A percentile compares a stretch with the other conserved stretches of the same genome.
These are phyloP conservation scores for Xylariaceae sp. DNA, from an alignment of 2,329 filamentous ascomycete species.

Conservation along the genomic window DNA sequence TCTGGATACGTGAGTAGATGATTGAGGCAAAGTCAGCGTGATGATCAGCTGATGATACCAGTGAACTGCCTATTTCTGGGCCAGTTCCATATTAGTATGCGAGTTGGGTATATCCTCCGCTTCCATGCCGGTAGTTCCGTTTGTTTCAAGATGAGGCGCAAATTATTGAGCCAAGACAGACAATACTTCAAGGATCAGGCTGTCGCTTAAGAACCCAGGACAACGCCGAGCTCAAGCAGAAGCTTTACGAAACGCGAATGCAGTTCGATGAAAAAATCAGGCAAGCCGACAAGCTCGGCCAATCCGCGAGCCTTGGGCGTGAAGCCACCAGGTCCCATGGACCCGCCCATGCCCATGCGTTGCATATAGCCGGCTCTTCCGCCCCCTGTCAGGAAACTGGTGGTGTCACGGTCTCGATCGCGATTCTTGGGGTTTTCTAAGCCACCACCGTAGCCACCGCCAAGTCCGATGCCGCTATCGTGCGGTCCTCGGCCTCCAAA, in stretches of 20 bases:
- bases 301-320: constrained; percentile 55
- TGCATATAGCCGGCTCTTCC: constrained; percentile 49
- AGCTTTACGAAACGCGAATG: constrained; percentile 60
- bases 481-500: constrained; percentile 34
- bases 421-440: constrained; percentile 21
- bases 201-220: constrained; percentile 43
- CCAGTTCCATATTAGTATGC: not conserved
- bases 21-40: not conserved
- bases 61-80: not conserved
- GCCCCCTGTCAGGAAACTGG: constrained; percentile 53
- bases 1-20: not conserved
- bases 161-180: not conserved
- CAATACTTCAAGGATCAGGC: not conserved
- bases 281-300: constrained; percentile 60
- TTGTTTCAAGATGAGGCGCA: not conserved
- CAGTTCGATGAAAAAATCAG: constrained; percentile 64
- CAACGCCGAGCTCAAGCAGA: constrained; percentile 53
- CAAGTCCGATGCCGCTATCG: constrained; percentile 29
- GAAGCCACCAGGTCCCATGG: constrained; percentile 48
- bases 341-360: constrained; percentile 55
- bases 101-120: constrained; percentile 13
- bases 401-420: constrained; percentile 37
- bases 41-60: not conserved
- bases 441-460: constrained; percentile 27
- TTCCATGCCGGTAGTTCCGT: not conserved